phyloP scores from a whole-genome alignment of 2,329 filamentous ascomycete genomes.

The Aaosphaeria pasadenensis region DNA sequence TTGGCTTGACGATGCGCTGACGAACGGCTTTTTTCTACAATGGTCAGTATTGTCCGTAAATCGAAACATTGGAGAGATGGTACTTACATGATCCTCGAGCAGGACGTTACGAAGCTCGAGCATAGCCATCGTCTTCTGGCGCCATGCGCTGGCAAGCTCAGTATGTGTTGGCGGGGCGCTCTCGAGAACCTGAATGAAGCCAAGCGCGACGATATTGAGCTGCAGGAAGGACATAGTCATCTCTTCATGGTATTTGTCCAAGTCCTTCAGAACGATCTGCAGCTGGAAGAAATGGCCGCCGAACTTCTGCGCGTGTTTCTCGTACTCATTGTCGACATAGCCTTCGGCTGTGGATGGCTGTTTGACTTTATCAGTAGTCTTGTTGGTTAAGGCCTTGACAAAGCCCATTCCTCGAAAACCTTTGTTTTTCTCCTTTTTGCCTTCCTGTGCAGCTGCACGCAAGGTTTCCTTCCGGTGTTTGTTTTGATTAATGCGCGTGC shows the following conservation, averaged over 20 bases:
- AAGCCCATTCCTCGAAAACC: constrained; percentile 39
- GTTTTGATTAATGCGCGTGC: constrained; percentile 79
- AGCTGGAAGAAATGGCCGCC: constrained; percentile 88
- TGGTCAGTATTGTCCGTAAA: constrained; percentile 7
- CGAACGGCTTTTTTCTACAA: constrained; percentile 62
- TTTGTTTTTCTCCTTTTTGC: constrained; percentile 34
- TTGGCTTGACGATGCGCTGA: constrained; percentile 80
- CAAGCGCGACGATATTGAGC: constrained; percentile 75
- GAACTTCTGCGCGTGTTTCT: constrained; percentile 79
- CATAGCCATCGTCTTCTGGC: constrained; percentile 82
- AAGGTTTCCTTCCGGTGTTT: constrained; percentile 94
- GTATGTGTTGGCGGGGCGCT: constrained; percentile 60
- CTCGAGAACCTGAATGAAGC: constrained; percentile 79
- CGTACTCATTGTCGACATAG: constrained; percentile 78
- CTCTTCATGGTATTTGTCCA: constrained; percentile 88
- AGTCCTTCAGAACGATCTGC: constrained; percentile 87
- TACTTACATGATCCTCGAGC: constrained; percentile 76
- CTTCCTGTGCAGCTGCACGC: constrained; percentile 29
- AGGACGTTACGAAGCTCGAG: constrained; percentile 80
- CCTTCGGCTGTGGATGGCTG: constrained; percentile 57
- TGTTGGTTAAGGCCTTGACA: constrained; percentile 84
- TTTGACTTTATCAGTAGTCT: constrained; percentile 75
- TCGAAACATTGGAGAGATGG: neutral
- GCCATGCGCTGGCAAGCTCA: constrained; percentile 92
- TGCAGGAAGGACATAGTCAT: constrained; percentile 76